A percentile compares a stretch with the other conserved stretches of the same genome.
phyloP scores from a whole-genome alignment of 768 basidiomycete species.

The Tricholoma saponaceum region DNA sequence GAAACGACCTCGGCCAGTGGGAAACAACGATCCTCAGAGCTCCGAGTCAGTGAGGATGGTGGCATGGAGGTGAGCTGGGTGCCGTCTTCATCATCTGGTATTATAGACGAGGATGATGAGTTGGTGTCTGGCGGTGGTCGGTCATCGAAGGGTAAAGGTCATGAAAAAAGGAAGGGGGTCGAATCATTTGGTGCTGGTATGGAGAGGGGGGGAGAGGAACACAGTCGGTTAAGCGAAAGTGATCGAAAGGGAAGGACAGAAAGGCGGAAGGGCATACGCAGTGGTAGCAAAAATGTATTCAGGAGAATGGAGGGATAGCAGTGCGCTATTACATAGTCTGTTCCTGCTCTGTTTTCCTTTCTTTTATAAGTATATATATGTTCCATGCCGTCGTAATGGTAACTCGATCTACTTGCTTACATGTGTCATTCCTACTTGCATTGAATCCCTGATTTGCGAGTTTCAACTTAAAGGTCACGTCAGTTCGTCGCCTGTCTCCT shows the following conservation, averaged over 20 bases:
- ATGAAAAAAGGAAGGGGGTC: conserved; percentile 51
- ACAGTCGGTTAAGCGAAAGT: conserved; percentile 49
- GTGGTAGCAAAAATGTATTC: conserved; percentile 88
- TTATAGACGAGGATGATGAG: conserved; percentile 30
- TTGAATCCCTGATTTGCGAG: no score
- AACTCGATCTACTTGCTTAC: no score
- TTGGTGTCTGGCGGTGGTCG: conserved; percentile 19
- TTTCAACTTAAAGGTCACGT: no score
- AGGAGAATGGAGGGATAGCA: conserved; percentile 29
- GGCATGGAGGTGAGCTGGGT: conserved; percentile 85
- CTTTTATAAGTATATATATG: neutral
- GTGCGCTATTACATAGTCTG: neutral
- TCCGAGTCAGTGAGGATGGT: conserved; percentile 42
- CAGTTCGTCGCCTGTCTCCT: no score
- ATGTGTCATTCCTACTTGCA: no score
- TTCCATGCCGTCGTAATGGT: neutral
- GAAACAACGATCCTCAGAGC: conserved; percentile 16
- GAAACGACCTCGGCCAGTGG: conserved; percentile 13
- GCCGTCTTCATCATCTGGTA: conserved; percentile 45
- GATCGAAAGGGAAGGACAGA: conserved; percentile 78
- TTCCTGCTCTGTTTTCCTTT: neutral
- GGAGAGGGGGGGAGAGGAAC: conserved; percentile 70
- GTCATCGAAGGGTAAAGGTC: conserved; percentile 23
- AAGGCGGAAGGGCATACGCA: conserved; percentile 74
- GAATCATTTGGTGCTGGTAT: conserved; percentile 86